phyloP scores from a whole-genome alignment of 1,139 yeast species.

The Diutina pseudorugosa region DNA sequence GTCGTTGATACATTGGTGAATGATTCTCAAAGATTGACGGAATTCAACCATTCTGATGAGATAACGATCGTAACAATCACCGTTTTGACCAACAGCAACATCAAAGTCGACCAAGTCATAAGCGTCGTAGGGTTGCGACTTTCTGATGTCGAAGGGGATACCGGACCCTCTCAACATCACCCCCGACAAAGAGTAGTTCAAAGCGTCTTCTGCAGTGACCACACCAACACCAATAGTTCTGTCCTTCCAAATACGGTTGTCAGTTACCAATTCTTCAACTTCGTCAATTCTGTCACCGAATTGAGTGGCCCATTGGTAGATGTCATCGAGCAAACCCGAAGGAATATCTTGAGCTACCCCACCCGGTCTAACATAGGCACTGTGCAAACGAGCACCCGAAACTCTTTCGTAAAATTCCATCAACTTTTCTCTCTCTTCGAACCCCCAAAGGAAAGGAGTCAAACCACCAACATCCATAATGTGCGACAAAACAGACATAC shows the following conservation, averaged over 20 bases:
- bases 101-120: constrained; percentile 81
- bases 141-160: constrained; percentile 77
- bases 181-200: constrained; percentile 71
- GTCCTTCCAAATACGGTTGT: constrained; percentile 87
- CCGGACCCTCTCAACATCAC: constrained; percentile 91
- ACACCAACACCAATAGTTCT: constrained; percentile 75
- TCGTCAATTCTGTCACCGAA: constrained; percentile 90
- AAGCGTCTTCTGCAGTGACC: constrained; percentile 78
- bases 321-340: constrained; percentile 76
- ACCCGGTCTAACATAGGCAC: constrained; percentile 86
- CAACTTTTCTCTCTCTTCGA: constrained; percentile 85
- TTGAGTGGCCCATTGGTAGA: constrained; percentile 94
- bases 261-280: constrained; percentile 80
- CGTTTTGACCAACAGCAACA: constrained; percentile 74
- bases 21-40: constrained; percentile 81
- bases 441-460: constrained; percentile 91
- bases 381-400: constrained; percentile 81
- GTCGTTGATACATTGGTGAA: constrained; percentile 81
- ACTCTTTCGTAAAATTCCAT: constrained; percentile 93
- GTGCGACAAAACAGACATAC: constrained; percentile 80
- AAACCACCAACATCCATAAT: constrained; percentile 95
- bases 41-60: constrained; percentile 84
- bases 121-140: constrained; percentile 84
- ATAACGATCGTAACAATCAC: constrained; percentile 89
- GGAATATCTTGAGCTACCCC: constrained; percentile 88